These are phyloP conservation scores for Mentha longifolia DNA, from an alignment of 257 asterid genomes.

Conservation along the genomic window DNA sequence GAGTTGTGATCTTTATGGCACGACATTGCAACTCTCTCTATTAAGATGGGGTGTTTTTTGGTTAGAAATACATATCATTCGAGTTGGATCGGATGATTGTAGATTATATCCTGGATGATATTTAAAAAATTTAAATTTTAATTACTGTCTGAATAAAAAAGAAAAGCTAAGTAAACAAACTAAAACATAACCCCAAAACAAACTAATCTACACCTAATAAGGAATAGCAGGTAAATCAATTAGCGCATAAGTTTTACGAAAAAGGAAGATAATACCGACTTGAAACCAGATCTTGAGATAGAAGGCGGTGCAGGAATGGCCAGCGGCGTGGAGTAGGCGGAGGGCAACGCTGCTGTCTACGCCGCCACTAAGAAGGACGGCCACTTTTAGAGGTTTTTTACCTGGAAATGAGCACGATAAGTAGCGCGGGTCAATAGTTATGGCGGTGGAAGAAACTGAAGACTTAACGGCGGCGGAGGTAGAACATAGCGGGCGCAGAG, in stretches of 20 bases:
- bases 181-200: too few species aligned
- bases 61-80: too few species aligned
- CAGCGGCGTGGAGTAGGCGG: constrained; percentile 94
- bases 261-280: constrained; percentile 37
- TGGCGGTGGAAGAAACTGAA: constrained; percentile 26
- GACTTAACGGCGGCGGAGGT: constrained; percentile 30
- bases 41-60: too few species aligned
- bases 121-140: too few species aligned
- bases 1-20: too few species aligned
- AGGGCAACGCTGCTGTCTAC: constrained; percentile 98
- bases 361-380: constrained; percentile 92
- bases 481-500: constrained; percentile 38
- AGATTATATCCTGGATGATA: too few species aligned
- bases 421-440: constrained; percentile 52
- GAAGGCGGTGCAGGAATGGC: constrained; percentile 94
- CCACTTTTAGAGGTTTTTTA: constrained; percentile 76
- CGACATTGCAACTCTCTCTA: too few species aligned
- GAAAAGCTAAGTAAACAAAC: not conserved
- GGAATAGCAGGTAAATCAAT: constrained; percentile 16
- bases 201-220: not conserved
- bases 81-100: too few species aligned
- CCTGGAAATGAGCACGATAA: constrained; percentile 75
- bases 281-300: constrained; percentile 98
- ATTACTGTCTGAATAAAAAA: too few species aligned
- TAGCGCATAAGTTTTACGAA: not conserved